Evolutionary conservation across 768 basidiomycete species (phyloP).

Genomic region (Collybia sordida): DNA sequence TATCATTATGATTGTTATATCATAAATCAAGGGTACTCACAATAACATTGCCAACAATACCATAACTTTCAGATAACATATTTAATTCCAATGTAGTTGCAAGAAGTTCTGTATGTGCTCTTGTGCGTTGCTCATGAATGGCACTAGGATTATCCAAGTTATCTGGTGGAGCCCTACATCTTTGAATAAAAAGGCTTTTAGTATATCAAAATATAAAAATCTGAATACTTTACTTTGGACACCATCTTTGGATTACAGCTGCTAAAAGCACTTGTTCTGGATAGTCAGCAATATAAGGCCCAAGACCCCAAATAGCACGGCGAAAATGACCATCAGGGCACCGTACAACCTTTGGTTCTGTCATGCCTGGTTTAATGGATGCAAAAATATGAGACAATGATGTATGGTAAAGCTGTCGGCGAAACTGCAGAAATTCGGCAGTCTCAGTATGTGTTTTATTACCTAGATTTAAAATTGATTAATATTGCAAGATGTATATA

Average conservation of each 20-base stretch:
- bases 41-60: conserved; percentile 12
- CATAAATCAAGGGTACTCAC: conserved; percentile 14
- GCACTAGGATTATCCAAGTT: conserved; percentile 8
- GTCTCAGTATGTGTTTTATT: conserved; percentile 2
- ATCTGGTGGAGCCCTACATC: conserved; percentile 6
- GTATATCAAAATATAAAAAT: background rate
- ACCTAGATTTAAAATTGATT: background rate
- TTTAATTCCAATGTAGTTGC: conserved; percentile 8
- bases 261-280: conserved; percentile 23
- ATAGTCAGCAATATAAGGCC: conserved; percentile 29
- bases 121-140: conserved; percentile 2
- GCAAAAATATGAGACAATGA: conserved; percentile 16
- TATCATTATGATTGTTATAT: background rate
- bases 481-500: background rate
- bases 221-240: conserved; percentile 19
- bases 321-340: conserved; percentile 26
- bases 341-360: conserved; percentile 15
- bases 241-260: conserved; percentile 23
- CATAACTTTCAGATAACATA: conserved; percentile 26
- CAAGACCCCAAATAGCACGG: conserved; percentile 22
- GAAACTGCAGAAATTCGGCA: conserved; percentile 15
- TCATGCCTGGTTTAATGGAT: conserved; percentile 21
- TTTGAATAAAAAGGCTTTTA: conserved; percentile 1
- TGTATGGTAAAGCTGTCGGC: conserved; percentile 19
- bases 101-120: conserved; percentile 15